Evolutionary conservation across 139 green algal species (phyloP).

Genomic region (Chloropicon primus): DNA sequence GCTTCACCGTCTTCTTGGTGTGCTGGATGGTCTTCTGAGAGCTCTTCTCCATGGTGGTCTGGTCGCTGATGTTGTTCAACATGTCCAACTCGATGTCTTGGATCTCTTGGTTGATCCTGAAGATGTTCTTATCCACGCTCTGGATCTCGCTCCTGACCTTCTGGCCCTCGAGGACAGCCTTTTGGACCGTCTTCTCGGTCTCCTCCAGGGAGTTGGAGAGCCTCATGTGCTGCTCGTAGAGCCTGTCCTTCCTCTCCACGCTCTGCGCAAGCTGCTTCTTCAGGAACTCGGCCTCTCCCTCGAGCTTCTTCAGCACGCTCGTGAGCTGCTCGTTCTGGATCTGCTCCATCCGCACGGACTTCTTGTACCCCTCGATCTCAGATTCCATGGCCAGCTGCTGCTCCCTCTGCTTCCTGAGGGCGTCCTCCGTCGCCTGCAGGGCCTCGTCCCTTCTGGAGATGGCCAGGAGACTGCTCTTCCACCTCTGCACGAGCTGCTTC

Average conservation of each 20-base stretch:
- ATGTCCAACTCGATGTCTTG: conserved; percentile 37
- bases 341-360: conserved; percentile 50
- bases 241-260: conserved; percentile 34
- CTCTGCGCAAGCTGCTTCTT: conserved; percentile 35
- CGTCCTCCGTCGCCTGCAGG: conserved; percentile 46
- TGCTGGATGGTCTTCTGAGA: conserved; percentile 43
- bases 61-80: conserved; percentile 41
- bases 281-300: conserved; percentile 47
- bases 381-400: conserved; percentile 43
- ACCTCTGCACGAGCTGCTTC: conserved; percentile 70
- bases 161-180: conserved; percentile 17
- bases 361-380: conserved; percentile 55
- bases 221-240: conserved; percentile 30
- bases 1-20: conserved; percentile 21
- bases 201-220: conserved; percentile 40
- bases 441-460: conserved; percentile 64
- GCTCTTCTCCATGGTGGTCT: conserved; percentile 66
- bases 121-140: conserved; percentile 12
- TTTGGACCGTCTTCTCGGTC: conserved; percentile 41
- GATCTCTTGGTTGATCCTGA: conserved; percentile 14
- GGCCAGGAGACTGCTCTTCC: conserved; percentile 53
- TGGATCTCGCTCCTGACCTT: conserved; percentile 9
- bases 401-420: conserved; percentile 55
- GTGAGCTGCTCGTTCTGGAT: conserved; percentile 53
- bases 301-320: conserved; percentile 46